A percentile compares a stretch with the other conserved stretches of the same genome.
Evolutionary conservation across 345 rosid species (phyloP).

Genomic region (Syzygium oleosum): DNA sequence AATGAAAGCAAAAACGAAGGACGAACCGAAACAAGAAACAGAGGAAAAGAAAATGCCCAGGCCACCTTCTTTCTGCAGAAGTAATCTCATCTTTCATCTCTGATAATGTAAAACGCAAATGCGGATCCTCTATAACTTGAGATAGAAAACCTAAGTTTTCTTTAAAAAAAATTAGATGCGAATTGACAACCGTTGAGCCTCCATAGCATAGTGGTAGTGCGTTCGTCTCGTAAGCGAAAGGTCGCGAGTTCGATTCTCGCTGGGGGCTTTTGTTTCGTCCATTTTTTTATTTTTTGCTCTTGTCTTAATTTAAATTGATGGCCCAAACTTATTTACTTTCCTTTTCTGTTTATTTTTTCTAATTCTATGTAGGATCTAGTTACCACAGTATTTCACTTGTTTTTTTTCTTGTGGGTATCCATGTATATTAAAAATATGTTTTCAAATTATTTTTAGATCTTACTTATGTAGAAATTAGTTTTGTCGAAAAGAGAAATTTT

Average conservation of each 20-base stretch:
- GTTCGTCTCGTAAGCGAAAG: slow-evolving; percentile 99
- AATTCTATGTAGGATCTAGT: background rate
- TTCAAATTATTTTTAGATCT: background rate
- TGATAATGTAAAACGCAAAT: background rate
- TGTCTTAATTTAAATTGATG: too few relatives aligned
- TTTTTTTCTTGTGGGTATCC: background rate
- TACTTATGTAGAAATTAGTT: background rate
- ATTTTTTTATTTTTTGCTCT: background rate
- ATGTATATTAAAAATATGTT: background rate
- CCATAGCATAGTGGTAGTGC: slow-evolving; percentile 99
- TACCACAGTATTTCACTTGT: too few relatives aligned
- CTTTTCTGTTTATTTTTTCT: background rate
- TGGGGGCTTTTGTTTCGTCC: slow-evolving; percentile 1
- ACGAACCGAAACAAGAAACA: background rate
- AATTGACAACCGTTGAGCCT: slow-evolving; percentile 4
- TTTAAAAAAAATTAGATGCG: background rate
- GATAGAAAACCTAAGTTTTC: accelerated
- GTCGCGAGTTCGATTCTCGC: slow-evolving; percentile 98
- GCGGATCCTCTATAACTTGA: accelerated
- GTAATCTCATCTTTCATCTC: background rate
- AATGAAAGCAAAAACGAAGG: background rate
- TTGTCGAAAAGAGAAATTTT: background rate
- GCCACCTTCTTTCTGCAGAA: background rate
- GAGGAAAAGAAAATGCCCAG: background rate
- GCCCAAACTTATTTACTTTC: background rate